These are phyloP conservation scores for Pythium myriotylum DNA, from an alignment of 352 stramenopile species.

Conservation along the genomic window DNA sequence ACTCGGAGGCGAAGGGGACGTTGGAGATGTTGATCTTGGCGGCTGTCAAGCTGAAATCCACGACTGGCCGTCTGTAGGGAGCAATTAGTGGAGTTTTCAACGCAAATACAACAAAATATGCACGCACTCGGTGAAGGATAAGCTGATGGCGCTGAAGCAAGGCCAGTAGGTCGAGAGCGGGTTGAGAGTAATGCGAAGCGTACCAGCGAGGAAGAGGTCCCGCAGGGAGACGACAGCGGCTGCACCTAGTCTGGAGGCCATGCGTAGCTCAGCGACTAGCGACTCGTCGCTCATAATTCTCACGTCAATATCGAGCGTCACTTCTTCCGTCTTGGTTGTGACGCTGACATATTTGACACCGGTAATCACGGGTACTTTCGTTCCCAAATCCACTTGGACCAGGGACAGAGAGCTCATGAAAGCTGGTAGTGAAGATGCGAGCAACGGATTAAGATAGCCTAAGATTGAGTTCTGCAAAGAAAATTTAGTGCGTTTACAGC, in stretches of 20 bases:
- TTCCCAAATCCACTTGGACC: conserved; percentile 59
- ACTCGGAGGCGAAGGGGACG: conserved; percentile 81
- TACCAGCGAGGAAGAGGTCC: conserved; percentile 71
- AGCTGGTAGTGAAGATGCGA: conserved; percentile 58
- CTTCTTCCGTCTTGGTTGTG: conserved; percentile 57
- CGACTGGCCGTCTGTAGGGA: conserved; percentile 50
- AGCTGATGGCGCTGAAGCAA: conserved; percentile 64
- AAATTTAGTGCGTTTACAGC: too few relatives aligned
- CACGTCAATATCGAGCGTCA: conserved; percentile 73
- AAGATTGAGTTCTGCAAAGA: conserved; percentile 59
- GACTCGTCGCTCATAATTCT: conserved; percentile 62
- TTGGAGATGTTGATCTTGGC: conserved; percentile 87
- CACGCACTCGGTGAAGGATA: conserved; percentile 75
- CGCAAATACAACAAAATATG: not conserved
- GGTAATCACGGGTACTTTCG: conserved; percentile 55
- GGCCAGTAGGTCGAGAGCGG: conserved; percentile 69
- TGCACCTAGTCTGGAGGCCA: conserved; percentile 65
- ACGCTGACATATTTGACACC: conserved; percentile 74
- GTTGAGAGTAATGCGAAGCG: conserved; percentile 71
- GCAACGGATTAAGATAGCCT: conserved; percentile 57
- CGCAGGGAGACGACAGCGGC: conserved; percentile 58
- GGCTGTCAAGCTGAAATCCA: conserved; percentile 79
- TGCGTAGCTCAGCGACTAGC: conserved; percentile 63
- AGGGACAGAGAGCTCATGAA: conserved; percentile 74
- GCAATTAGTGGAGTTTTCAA: not conserved